A percentile compares a stretch with the other conserved stretches of the same genome.
These are phyloP conservation scores for Cladosporium sp. DNA, from an alignment of 2,329 filamentous ascomycete species.

Conservation along the genomic window DNA sequence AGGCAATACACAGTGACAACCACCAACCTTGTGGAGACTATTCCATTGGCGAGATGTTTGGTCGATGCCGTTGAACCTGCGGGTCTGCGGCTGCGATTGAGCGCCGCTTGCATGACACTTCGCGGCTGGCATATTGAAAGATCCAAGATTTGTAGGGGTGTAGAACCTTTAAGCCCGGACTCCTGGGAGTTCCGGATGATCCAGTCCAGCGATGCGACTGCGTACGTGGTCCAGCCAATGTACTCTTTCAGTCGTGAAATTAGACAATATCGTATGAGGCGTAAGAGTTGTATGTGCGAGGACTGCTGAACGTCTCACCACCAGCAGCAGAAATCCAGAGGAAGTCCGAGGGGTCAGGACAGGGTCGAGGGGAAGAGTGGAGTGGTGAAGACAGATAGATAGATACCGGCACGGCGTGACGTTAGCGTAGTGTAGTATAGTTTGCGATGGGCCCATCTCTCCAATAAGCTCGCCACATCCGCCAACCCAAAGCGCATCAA, in stretches of 20 bases:
- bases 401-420: background rate
- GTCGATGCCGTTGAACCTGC: conserved; percentile 3
- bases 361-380: background rate
- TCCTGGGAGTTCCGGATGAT: background rate
- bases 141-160: background rate
- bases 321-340: background rate
- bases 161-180: background rate
- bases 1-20: background rate
- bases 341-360: background rate
- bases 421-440: background rate
- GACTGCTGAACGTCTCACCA: background rate
- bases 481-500: conserved; percentile 7
- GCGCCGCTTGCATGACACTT: background rate
- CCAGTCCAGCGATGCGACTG: background rate
- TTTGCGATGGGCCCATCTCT: background rate
- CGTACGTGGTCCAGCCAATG: conserved; percentile 9
- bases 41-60: conserved; percentile 16
- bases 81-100: background rate
- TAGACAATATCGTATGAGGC: conserved; percentile 1
- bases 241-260: background rate
- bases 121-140: background rate
- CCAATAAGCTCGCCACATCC: background rate
- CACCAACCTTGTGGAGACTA: conserved; percentile 18
- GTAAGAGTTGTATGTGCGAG: background rate
- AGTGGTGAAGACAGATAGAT: conserved; percentile 2